Evolutionary conservation across 306 rosid species (phyloP), one percentile per base, ranked within the genome.

Genomic region (Leucaena leucocephala): DNA sequence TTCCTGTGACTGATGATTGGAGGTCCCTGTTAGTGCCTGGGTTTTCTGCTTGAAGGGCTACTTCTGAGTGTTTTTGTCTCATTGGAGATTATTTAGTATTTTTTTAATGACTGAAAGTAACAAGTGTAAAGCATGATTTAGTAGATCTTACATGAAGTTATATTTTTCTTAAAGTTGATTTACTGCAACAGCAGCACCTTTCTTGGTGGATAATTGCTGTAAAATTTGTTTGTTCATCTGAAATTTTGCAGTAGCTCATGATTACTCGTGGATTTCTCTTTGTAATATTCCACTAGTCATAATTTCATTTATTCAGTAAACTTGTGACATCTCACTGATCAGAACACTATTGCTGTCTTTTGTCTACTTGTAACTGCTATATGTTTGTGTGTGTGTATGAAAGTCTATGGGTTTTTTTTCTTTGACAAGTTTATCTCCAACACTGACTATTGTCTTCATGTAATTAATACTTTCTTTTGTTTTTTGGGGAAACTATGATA

Each of bases 401-500:
- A 27, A 27, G 27, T 27, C 34, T 36, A 5, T 42, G n/a, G 8
- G 13, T 72, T 3, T 15, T 10, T 10, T 38, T 19, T 45, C 45
- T 77, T 48, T 33, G 44, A 27, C 13, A 33, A 12, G 12, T 68
- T 62, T 50, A 13, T 38, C 40, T 17, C 6, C 59, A 27, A 7
- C 43, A 9, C 49, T 42, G 34, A 8, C 39, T 12, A 12, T 17
- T 34, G 42, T 71, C 50, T 68, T 58, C 69, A 67, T 64, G 78
- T 77, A 72, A 85, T 76, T 65, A 78, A 69, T 83, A 49, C 68
- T 58, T 82, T 49, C 36, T 75, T 85, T 82, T 72, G 40, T 64
- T 82, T 76, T 11, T 82, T 58, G 64, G 87, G 86, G 88, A 79
- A 65, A 68, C 52, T 68, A 21, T 68, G 55, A 42, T 68, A 43